Evolutionary conservation across 2,329 filamentous ascomycete genomes (phyloP).

Genomic region (Zalaria obscura): DNA sequence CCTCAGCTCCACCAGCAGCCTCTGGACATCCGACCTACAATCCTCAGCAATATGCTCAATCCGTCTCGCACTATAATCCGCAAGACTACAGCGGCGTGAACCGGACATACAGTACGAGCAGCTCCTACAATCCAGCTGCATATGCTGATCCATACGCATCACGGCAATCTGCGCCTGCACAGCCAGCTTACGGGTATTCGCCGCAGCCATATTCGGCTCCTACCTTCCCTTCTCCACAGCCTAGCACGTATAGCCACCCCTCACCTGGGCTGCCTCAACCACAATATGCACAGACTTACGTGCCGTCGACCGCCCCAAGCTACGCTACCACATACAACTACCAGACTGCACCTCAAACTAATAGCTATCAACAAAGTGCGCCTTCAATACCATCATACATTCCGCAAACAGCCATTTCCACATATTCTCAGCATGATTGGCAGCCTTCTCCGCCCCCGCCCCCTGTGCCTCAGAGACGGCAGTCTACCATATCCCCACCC

Average conservation of each 20-base stretch:
- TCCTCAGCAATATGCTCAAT: conserved; percentile 44
- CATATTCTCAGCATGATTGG: conserved; percentile 9
- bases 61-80: conserved; percentile 53
- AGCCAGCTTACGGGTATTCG: conserved; percentile 5
- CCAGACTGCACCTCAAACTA: conserved; percentile 11
- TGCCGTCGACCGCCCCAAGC: conserved; percentile 9
- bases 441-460: conserved; percentile 9
- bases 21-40: conserved; percentile 36
- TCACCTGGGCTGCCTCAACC: conserved; percentile 2
- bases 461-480: conserved; percentile 6
- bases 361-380: conserved; percentile 9
- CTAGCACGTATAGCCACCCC: conserved; percentile 7
- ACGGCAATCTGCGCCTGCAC: not conserved
- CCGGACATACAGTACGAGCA: conserved; percentile 10
- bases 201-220: conserved; percentile 8
- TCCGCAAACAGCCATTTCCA: conserved; percentile 4
- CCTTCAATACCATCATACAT: conserved; percentile 7
- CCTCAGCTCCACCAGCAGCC: not conserved
- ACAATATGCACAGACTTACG: not conserved
- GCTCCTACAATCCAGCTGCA: conserved; percentile 10
- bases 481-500: conserved; percentile 8
- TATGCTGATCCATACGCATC: conserved; percentile 9
- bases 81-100: conserved; percentile 39
- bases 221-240: conserved; percentile 8
- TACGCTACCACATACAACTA: conserved; percentile 2